Base-by-base conservation (phyloP, 805 yeast genomes). In the Crinitomyces ghanaensis region DNA sequence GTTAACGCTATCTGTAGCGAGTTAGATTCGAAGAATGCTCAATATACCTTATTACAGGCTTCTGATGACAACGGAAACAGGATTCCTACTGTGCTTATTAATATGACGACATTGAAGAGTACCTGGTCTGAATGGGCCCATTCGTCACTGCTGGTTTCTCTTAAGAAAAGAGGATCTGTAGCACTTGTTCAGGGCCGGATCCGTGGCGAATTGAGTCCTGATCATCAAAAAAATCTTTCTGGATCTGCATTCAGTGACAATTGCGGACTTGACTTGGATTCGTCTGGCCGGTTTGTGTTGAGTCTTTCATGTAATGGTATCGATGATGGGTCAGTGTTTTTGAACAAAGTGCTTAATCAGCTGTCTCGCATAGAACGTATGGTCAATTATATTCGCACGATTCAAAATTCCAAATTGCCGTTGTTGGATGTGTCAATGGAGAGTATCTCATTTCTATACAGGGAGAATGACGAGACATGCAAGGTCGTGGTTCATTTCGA, bases 1-100 rank as follows among this genome's bases (percentile, higher is more conserved):
- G 43, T 55, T 17, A 51, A 49, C 26, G 48, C 53, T 19, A 40
- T 56, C 14, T 38, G 51, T 30, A 42, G 46, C 8, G 56, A 54
- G 30, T 47, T 56, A 12, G 43, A 42, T 13, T 34, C 36, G 6
- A 44, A 45, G 5, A 33, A 39, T 4, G 41, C 49, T 11, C 34
- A 37, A n/a, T 50, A 46, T 36, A 34, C 29, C 13, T 30, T 43
- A 33, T 28, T 40, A 13, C 38, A 31, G 29, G 36, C 31, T 2
- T 11, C 22, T 2, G 32, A 32, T 30, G 18, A 16, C 6, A 12
- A 19, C 4, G 38, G 33, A 15, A 20, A 15, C 18, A 26, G 20
- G 11, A 14, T 27, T 2, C 45, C 49, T 4, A 33, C 43, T 2
- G 31, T 45, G 15, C 25, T 44, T 33, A 30, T 40, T 27, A 38